These are phyloP conservation scores for Prunella vulgaris DNA, from an alignment of 257 asterid species.

Conservation along the genomic window DNA sequence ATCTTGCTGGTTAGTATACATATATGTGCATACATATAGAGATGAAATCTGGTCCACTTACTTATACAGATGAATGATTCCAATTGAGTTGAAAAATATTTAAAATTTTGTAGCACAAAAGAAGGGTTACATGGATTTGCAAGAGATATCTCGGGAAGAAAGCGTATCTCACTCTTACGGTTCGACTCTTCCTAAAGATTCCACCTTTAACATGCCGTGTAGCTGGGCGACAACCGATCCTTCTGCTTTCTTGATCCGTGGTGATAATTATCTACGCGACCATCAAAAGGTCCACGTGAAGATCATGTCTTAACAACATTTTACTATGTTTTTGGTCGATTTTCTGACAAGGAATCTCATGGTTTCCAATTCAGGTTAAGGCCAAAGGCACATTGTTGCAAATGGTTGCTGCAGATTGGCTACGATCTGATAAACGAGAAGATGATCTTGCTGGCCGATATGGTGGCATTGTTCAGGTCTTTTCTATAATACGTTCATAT, in stretches of 20 bases:
- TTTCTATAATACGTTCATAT: neutral
- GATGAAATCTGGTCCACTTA: neutral
- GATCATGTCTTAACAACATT: neutral
- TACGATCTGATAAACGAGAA: conserved; percentile 67
- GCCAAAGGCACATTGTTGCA: conserved; percentile 66
- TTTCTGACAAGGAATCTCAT: conserved; percentile 1
- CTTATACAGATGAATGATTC: neutral
- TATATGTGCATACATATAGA: neutral
- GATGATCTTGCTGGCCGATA: conserved; percentile 67
- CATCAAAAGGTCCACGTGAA: conserved; percentile 48
- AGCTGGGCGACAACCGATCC: conserved; percentile 76
- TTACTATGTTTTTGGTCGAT: neutral
- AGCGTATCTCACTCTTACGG: conserved; percentile 42
- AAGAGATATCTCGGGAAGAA: conserved; percentile 51
- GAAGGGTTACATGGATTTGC: conserved; percentile 68
- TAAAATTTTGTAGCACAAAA: conserved; percentile 49
- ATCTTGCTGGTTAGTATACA: conserved; percentile 50
- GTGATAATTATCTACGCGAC: conserved; percentile 57
- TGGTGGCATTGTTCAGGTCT: conserved; percentile 84
- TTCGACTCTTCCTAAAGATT: conserved; percentile 72
- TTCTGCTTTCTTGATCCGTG: conserved; percentile 73
- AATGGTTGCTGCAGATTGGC: conserved; percentile 86
- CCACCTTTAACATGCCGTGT: conserved; percentile 52
- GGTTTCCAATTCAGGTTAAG: conserved; percentile 38
- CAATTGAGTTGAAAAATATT: neutral